Percentiles rank a stretch among this genome's conserved stretches.
phyloP scores from a whole-genome alignment of 2,329 filamentous ascomycete species.

The Apiospora marii region DNA sequence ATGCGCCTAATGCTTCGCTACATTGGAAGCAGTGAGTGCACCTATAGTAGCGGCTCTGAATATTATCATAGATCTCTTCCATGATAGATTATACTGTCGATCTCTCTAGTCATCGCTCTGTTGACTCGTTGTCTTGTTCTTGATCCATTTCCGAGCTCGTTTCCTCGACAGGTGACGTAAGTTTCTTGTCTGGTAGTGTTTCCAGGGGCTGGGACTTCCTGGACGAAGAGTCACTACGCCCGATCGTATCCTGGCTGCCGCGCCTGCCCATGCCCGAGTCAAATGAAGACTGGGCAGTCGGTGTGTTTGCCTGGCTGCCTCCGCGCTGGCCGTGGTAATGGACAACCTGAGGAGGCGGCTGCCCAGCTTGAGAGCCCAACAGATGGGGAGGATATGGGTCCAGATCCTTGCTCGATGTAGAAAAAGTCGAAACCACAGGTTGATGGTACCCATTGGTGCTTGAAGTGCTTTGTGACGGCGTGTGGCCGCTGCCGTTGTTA shows the following conservation, averaged over 20 bases:
- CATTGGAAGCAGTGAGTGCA: neutral
- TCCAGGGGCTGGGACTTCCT: slow-evolving; percentile 48
- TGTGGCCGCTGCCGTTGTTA: slow-evolving; percentile 48
- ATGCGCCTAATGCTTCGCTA: neutral
- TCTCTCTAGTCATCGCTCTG: slow-evolving; percentile 12
- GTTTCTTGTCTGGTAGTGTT: slow-evolving; percentile 48
- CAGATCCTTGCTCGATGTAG: slow-evolving; percentile 73
- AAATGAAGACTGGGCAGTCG: slow-evolving; percentile 61
- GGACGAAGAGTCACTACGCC: slow-evolving; percentile 46
- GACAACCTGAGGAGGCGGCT: slow-evolving; percentile 70
- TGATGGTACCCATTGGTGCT: slow-evolving; percentile 72
- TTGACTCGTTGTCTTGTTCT: slow-evolving; percentile 8
- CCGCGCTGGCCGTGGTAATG: slow-evolving; percentile 73
- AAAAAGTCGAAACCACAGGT: slow-evolving; percentile 73
- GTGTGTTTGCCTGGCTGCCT: slow-evolving; percentile 72
- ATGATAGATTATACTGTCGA: neutral
- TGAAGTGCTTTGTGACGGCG: slow-evolving; percentile 49
- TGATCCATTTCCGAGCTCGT: slow-evolving; percentile 34
- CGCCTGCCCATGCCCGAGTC: slow-evolving; percentile 56
- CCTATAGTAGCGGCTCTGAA: neutral
- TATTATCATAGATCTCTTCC: neutral
- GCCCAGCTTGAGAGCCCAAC: slow-evolving; percentile 67
- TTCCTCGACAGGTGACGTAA: slow-evolving; percentile 40
- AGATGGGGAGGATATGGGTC: slow-evolving; percentile 73
- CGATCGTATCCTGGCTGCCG: slow-evolving; percentile 56